A percentile compares a stretch with the other conserved stretches of the same genome.
These are phyloP conservation scores for Nannochloris sp. DNA, from an alignment of 139 green algal species.

Conservation along the genomic window DNA sequence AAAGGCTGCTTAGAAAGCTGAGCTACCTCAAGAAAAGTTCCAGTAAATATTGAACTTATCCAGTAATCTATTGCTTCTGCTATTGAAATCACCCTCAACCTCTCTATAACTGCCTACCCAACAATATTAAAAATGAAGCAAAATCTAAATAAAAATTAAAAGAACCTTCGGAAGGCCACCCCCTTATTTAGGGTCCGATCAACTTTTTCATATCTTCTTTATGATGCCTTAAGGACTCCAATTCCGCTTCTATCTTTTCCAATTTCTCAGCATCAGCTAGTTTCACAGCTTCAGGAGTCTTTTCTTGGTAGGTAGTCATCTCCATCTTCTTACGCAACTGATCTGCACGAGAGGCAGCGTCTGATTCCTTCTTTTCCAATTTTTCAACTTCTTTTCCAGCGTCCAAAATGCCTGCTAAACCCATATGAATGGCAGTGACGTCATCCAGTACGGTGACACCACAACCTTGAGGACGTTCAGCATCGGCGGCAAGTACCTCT, in stretches of 20 bases:
- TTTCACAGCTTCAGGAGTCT: slow-evolving; percentile 64
- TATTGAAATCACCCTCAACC: too few relatives aligned
- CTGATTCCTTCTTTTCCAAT: slow-evolving; percentile 76
- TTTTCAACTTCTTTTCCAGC: slow-evolving; percentile 78
- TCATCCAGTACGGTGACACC: slow-evolving; percentile 81
- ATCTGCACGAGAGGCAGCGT: slow-evolving; percentile 30
- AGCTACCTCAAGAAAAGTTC: too few relatives aligned
- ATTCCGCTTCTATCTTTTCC: slow-evolving; percentile 49
- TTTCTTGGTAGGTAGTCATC: slow-evolving; percentile 54
- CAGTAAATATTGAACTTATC: too few relatives aligned
- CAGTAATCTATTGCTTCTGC: too few relatives aligned
- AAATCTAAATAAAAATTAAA: too few relatives aligned
- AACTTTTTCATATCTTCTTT: slow-evolving; percentile 48
- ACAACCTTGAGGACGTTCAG: slow-evolving; percentile 55
- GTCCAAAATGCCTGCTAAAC: slow-evolving; percentile 79
- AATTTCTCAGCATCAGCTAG: slow-evolving; percentile 40
- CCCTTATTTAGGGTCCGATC: too few relatives aligned
- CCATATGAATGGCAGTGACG: slow-evolving; percentile 50
- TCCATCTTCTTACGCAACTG: slow-evolving; percentile 47
- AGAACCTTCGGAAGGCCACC: too few relatives aligned
- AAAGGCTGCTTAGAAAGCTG: too few relatives aligned
- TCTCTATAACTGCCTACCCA: too few relatives aligned
- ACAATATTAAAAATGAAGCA: too few relatives aligned
- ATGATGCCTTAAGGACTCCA: slow-evolving; percentile 23
- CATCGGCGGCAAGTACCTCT: slow-evolving; percentile 7